A percentile compares a stretch with the other conserved stretches of the same genome.
Conservation (phyloP, 2,329 filamentous ascomycete species). For the Zalaria obscura region DNA sequence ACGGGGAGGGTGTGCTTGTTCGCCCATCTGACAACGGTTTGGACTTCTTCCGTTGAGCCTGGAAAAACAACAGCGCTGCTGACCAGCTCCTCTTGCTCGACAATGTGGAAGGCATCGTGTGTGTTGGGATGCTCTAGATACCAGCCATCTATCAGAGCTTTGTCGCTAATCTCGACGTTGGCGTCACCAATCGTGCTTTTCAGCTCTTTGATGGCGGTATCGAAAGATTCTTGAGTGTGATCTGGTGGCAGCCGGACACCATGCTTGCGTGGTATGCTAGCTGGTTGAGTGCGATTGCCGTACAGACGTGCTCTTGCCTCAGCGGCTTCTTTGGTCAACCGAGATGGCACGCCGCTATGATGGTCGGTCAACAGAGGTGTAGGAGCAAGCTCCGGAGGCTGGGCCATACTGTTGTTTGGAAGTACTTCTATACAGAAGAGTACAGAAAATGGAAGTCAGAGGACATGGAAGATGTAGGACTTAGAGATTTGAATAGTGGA, state of each 20-base stretch:
- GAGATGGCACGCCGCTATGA: background rate
- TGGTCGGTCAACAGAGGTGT: background rate
- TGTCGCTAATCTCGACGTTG: conserved; percentile 1
- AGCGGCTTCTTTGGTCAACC: background rate
- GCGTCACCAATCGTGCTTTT: background rate
- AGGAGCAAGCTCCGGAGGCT: background rate
- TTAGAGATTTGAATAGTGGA: no score
- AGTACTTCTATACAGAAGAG: no score
- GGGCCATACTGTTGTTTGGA: background rate
- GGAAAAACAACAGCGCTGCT: conserved; percentile 31
- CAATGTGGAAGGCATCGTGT: conserved; percentile 29
- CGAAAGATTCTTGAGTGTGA: conserved; percentile 1
- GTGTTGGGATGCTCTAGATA: conserved; percentile 12
- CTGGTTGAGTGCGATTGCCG: background rate
- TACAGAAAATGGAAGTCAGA: no score
- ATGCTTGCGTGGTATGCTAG: background rate
- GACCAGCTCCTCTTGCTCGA: conserved; percentile 28
- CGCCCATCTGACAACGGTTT: conserved; percentile 17
- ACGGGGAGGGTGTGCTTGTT: conserved; percentile 20
- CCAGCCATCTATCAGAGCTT: conserved; percentile 2
- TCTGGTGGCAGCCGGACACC: conserved; percentile 1
- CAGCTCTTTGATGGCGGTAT: conserved; percentile 2
- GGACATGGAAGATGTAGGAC: no score
- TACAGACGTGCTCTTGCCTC: background rate
- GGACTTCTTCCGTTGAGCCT: conserved; percentile 23